Evolutionary conservation across 1,284 basidiomycete species (phyloP), one percentile per base, ranked within the genome.

Genomic region (Sanghuangporus baumii): DNA sequence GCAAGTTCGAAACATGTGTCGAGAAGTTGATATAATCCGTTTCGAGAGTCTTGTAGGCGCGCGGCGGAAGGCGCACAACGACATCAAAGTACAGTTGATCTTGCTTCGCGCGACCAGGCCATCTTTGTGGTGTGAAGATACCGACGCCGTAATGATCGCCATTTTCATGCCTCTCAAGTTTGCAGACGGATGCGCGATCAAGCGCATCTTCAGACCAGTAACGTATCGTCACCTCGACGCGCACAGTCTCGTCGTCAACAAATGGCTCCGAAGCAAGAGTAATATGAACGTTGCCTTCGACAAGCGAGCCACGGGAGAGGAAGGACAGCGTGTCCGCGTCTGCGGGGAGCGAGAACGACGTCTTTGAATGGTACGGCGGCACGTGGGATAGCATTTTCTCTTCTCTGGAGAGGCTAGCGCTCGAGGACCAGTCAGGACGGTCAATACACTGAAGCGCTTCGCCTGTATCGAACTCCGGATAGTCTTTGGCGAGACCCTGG

Each of bases 261-360:
- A 37, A 20, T 26, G 47, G 3, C 2, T 48, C 58, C 11, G 43
- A 48, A 31, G 55, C 6, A 18, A 40, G 31, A 37, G 6, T 54
- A 40, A 74, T 57, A 18, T 56, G 60, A 9, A 61, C 60, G 7
- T 23, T 26, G 16, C 73, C 73, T 0, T 51, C 56, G 5, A 69
- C 59, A 14, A 68, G 61, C 11, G 57, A 46, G 6, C 73, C 73
- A 7, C 70, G 64, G 4, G 69, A 65, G 55, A 72, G 69, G 20
- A 73, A 55, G 56, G 71, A 73, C 6, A 73, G 51, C 1, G 61
- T 64, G 31, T 72, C 67, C 9, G 71, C 57, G 26, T 66, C 64
- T 3, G 70, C 60, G 3, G 71, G 69, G 1, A 73, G 61, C 1
- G 66, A 55, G 61, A 73, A 69, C 8, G 71, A 58, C n/a, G 43